Conservation (phyloP, 1,284 basidiomycete species). For the Ceratobasidium papillatum region DNA sequence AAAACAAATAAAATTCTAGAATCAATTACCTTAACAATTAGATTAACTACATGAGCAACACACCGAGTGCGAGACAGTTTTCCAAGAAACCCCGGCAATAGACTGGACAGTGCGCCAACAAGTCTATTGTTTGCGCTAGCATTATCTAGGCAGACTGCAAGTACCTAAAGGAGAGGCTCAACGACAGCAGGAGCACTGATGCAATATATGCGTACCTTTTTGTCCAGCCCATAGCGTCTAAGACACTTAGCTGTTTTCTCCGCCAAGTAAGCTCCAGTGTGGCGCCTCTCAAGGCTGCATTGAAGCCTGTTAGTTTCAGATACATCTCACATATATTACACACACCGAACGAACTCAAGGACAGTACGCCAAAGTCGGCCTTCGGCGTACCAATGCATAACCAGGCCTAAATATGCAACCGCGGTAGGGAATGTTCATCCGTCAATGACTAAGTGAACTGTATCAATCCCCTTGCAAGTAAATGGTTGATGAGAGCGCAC, state of each 20-base stretch:
- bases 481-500: too few relatives aligned
- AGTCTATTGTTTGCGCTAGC: conserved; percentile 1
- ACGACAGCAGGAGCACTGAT: neutral
- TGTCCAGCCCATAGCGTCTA: neutral
- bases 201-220: conserved; percentile 1
- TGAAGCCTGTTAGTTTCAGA: neutral
- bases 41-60: conserved; percentile 11
- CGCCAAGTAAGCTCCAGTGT: conserved; percentile 7
- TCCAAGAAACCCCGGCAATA: neutral
- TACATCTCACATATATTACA: neutral
- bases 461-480: neutral
- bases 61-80: neutral
- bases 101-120: neutral
- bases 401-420: conserved; percentile 1
- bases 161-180: neutral
- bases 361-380: neutral
- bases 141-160: neutral
- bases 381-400: neutral
- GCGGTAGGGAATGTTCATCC: conserved; percentile 10
- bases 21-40: conserved; percentile 6
- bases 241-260: conserved; percentile 2
- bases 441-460: conserved; percentile 6
- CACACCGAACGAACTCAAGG: neutral
- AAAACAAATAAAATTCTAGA: neutral
- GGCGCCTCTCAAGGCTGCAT: neutral